Evolutionary conservation across 805 yeast genomes (phyloP).

Genomic region (Candida ficus): DNA sequence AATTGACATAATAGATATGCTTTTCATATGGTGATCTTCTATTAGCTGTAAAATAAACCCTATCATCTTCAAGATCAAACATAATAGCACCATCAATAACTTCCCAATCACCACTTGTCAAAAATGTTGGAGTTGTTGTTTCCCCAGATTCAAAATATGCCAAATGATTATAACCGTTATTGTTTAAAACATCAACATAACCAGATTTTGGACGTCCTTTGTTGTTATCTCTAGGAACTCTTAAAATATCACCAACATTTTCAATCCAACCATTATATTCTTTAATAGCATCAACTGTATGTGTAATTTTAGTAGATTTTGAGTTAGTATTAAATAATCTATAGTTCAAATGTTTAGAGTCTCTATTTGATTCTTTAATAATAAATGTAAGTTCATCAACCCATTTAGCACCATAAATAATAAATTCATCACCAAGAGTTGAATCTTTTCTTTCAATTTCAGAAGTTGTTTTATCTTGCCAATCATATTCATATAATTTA

Average conservation of each 20-base stretch:
- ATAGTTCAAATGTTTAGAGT: conserved; percentile 50
- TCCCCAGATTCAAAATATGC: conserved; percentile 50
- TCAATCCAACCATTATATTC: conserved; percentile 56
- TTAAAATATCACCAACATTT: conserved; percentile 37
- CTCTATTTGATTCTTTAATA: conserved; percentile 58
- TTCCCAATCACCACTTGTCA: conserved; percentile 48
- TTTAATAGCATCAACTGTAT: conserved; percentile 37
- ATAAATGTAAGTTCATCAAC: conserved; percentile 42
- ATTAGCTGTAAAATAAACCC: conserved; percentile 55
- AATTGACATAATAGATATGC: conserved; percentile 49
- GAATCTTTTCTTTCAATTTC: conserved; percentile 23
- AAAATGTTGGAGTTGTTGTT: conserved; percentile 33
- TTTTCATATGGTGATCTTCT: conserved; percentile 44
- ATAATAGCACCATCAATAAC: conserved; percentile 38
- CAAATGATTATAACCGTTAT: conserved; percentile 54
- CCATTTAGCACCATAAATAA: conserved; percentile 64
- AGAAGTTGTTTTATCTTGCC: conserved; percentile 22
- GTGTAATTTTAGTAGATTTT: conserved; percentile 30
- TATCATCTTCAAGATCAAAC: conserved; percentile 41
- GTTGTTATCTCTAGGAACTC: conserved; percentile 32
- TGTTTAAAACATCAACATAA: conserved; percentile 57
- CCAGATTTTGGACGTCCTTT: conserved; percentile 37
- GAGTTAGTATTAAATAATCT: conserved; percentile 35
- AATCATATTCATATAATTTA: conserved; percentile 38
- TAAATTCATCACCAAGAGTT: conserved; percentile 37